phyloP scores from a whole-genome alignment of 805 yeast genomes.

The Scheffersomyces ergatensis region DNA sequence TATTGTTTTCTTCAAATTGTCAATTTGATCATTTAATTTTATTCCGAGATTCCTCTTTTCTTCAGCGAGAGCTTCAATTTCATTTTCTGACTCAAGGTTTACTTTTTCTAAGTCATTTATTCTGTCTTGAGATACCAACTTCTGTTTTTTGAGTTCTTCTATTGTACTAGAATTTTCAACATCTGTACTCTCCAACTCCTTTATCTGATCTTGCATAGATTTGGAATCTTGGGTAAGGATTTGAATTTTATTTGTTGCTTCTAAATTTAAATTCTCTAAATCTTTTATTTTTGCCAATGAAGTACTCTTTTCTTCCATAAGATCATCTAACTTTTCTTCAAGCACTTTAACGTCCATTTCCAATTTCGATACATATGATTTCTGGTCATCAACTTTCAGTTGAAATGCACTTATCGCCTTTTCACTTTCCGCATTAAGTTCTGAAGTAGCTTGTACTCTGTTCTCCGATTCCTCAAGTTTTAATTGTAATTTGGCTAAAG shows the following conservation, averaged over 20 bases:
- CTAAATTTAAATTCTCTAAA: background rate
- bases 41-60: background rate
- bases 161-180: too few relatives aligned
- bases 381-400: background rate
- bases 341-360: background rate
- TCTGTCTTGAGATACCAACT: too few relatives aligned
- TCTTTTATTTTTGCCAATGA: background rate
- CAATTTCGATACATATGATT: background rate
- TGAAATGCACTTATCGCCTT: background rate
- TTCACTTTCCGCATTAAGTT: too few relatives aligned
- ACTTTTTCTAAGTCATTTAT: constrained; percentile 2
- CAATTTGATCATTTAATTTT: constrained; percentile 34
- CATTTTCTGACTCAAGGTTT: background rate
- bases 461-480: too few relatives aligned
- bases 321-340: background rate
- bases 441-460: too few relatives aligned
- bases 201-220: too few relatives aligned
- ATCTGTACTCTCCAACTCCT: too few relatives aligned
- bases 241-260: too few relatives aligned
- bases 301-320: background rate
- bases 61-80: constrained; percentile 25
- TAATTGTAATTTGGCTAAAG: too few relatives aligned
- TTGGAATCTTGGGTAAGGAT: too few relatives aligned
- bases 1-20: constrained; percentile 13
- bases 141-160: too few relatives aligned